Evolutionary conservation across 164 flowering plant genomes (phyloP), one percentile per base, ranked within the genome.

Genomic region (Macadamia integrifolia): DNA sequence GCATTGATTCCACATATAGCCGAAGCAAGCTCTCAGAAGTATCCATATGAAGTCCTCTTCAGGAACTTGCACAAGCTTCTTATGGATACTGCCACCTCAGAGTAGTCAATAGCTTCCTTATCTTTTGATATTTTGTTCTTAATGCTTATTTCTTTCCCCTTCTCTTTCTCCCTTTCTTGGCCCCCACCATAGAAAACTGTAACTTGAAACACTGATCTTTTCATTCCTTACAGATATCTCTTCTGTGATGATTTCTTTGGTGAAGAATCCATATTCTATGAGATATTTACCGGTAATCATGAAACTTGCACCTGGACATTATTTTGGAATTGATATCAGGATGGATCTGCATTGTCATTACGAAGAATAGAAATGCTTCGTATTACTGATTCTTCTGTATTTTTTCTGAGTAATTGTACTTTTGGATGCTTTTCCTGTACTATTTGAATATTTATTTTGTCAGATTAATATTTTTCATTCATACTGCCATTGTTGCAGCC

Each of bases 1-100:
- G 92, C 98, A 65, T 75, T 95, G 76, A 95, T 95, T 76, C 99
- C 99, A 53, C 99, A 92, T 79, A 95, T 95, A 73, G 97, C 98
- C 67, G 99, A 95, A 84, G 99, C 99, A 55, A 90, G 86, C 79
- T 88, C 96, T 65, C 71, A 66, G 56, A 95, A 92, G 73, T 95
- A 88, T 79, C 99, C 99, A 44, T 92, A 92, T 77, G 99, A 95
- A 80, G 96, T 95, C 64, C 94, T 95, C 69, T 95, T 92, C 68
- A 81, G 99, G 81, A 95, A 97, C 73, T 81, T 92, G 82, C 99
- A 94, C 75, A 94, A 95, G 84, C 87, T 95, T 75, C 90, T 95
- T 65, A 89, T 95, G 97, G 99, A 95, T 74, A 89, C 99, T 69
- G 98, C 98, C 56, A 82, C 93, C 80, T 95, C 99, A 67, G 99